Evolutionary conservation across 179 eudicot species (phyloP).

Genomic region (Corrigiola litoralis): DNA sequence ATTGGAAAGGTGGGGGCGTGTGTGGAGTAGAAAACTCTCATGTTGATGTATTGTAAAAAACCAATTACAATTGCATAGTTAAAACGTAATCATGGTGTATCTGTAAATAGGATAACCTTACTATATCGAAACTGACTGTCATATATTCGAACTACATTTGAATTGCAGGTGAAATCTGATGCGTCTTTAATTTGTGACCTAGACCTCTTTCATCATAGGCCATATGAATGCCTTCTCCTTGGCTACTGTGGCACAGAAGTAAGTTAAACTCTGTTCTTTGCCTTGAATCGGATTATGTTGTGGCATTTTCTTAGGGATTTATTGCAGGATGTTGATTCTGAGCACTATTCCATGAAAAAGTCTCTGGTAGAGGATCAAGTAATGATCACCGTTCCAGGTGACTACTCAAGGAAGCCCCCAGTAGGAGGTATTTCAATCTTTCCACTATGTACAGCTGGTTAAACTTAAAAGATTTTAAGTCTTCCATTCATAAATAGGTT

Average conservation of each 20-base stretch:
- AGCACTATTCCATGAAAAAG: slow-evolving; percentile 22
- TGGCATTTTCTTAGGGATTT: slow-evolving; percentile 2
- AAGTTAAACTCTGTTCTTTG: slow-evolving; percentile 7
- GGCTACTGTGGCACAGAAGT: slow-evolving; percentile 56
- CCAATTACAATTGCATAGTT: too few species aligned
- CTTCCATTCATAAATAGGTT: too few species aligned
- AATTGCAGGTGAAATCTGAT: slow-evolving; percentile 71
- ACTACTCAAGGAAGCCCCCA: slow-evolving; percentile 95
- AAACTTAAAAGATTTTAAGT: too few species aligned
- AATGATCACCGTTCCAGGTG: slow-evolving; percentile 81
- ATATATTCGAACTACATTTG: not conserved
- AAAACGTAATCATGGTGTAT: too few species aligned
- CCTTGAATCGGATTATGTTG: not conserved
- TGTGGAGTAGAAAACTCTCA: too few species aligned
- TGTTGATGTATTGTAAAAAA: too few species aligned
- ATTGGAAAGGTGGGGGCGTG: too few species aligned
- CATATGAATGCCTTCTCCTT: slow-evolving; percentile 90
- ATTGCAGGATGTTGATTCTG: slow-evolving; percentile 43
- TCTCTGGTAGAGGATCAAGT: slow-evolving; percentile 54
- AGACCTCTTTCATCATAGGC: slow-evolving; percentile 94
- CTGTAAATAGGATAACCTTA: not conserved
- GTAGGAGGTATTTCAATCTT: slow-evolving; percentile 54
- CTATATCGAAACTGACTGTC: not conserved
- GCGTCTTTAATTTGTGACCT: slow-evolving; percentile 74
- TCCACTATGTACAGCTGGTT: not conserved